Evolutionary conservation across 2,329 filamentous ascomycete genomes (phyloP).

Genomic region (Aspergillus novofumigatus): DNA sequence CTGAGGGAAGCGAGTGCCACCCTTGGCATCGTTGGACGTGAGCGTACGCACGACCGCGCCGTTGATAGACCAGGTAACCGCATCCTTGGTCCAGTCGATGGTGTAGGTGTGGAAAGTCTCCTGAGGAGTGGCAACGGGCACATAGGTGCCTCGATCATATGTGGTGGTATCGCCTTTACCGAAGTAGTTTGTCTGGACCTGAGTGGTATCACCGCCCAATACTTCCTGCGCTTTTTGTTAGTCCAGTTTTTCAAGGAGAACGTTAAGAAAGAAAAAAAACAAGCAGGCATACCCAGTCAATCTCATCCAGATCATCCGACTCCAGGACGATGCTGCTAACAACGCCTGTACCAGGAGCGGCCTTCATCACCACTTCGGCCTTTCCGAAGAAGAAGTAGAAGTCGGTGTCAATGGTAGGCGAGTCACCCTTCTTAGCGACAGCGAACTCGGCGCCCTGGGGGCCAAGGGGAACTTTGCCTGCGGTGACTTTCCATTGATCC

Average conservation of each 20-base stretch:
- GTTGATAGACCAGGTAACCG: slow-evolving; percentile 63
- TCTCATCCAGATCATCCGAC: slow-evolving; percentile 92
- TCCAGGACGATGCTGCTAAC: slow-evolving; percentile 88
- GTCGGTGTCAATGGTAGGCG: slow-evolving; percentile 78
- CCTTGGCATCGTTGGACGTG: slow-evolving; percentile 54
- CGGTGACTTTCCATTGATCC: slow-evolving; percentile 61
- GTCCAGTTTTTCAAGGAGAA: not conserved
- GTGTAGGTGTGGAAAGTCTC: slow-evolving; percentile 43
- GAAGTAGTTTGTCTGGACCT: slow-evolving; percentile 85
- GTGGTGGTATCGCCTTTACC: slow-evolving; percentile 77
- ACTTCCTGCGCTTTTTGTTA: slow-evolving; percentile 26
- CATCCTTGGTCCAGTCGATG: slow-evolving; percentile 63
- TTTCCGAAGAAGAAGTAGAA: slow-evolving; percentile 99
- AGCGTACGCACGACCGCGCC: slow-evolving; percentile 59
- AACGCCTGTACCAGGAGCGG: slow-evolving; percentile 81
- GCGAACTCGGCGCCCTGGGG: slow-evolving; percentile 76
- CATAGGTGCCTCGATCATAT: slow-evolving; percentile 81
- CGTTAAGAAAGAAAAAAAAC: not conserved
- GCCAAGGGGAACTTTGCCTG: slow-evolving; percentile 62
- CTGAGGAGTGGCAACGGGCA: slow-evolving; percentile 59
- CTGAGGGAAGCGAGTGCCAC: slow-evolving; percentile 62
- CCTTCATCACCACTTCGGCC: slow-evolving; percentile 78
- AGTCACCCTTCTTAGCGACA: slow-evolving; percentile 70
- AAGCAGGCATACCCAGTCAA: slow-evolving; percentile 88
- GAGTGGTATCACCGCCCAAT: slow-evolving; percentile 31